A percentile compares a stretch with the other conserved stretches of the same genome.
phyloP scores from a whole-genome alignment of 495 filamentous ascomycete genomes.

The Aspergillus cristatus region DNA sequence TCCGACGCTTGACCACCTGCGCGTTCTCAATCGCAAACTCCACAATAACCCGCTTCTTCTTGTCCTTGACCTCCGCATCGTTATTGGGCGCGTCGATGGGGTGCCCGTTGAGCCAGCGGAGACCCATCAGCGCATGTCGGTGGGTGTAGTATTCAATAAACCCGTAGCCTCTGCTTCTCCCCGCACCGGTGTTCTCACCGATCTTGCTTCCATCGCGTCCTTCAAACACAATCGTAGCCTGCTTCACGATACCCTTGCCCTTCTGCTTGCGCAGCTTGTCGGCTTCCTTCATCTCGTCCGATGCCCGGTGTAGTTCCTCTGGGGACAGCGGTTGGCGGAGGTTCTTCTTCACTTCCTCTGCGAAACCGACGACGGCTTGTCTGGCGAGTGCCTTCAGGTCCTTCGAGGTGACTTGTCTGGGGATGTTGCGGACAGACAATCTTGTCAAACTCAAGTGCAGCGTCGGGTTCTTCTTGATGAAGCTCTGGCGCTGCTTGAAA shows the following conservation, averaged over 20 bases:
- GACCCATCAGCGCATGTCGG: constrained; percentile 87
- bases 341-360: constrained; percentile 73
- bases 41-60: constrained; percentile 74
- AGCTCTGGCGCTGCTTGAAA: constrained; percentile 74
- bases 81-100: constrained; percentile 38
- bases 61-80: constrained; percentile 39
- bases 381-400: constrained; percentile 85
- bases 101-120: constrained; percentile 88
- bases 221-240: constrained; percentile 93
- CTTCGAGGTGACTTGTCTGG: constrained; percentile 73
- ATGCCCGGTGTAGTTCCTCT: constrained; percentile 73
- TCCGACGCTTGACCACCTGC: constrained; percentile 74
- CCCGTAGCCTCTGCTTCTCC: constrained; percentile 84
- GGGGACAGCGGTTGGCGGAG: constrained; percentile 67
- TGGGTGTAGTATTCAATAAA: constrained; percentile 97
- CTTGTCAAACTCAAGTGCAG: constrained; percentile 87
- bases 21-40: constrained; percentile 99
- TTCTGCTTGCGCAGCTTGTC: constrained; percentile 69
- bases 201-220: constrained; percentile 73
- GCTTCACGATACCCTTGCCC: constrained; percentile 86
- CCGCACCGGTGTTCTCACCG: constrained; percentile 58
- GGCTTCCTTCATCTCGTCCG: constrained; percentile 67
- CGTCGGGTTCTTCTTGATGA: constrained; percentile 83
- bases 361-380: constrained; percentile 85
- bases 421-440: constrained; percentile 89